Evolutionary conservation across 345 rosid genomes (phyloP).

Genomic region (Dimocarpus longan): DNA sequence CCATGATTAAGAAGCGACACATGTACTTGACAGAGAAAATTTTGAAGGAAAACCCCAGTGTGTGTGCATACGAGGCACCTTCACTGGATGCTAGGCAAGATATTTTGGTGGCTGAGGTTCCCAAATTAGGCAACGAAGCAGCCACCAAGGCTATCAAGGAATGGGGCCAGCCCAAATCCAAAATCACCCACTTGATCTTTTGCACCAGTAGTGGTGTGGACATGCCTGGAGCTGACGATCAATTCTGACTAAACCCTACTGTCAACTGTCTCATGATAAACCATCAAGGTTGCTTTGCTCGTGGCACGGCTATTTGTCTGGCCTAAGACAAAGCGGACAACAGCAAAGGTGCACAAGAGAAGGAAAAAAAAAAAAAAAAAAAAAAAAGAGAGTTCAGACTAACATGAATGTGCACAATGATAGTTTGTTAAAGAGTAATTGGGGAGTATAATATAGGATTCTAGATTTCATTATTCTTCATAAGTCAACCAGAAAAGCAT

Average conservation of each 20-base stretch:
- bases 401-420: too few species aligned
- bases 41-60: neutral
- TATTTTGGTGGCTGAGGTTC: slow-evolving; percentile 29
- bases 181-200: slow-evolving; percentile 43
- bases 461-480: too few species aligned
- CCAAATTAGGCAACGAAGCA: slow-evolving; percentile 42
- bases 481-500: too few species aligned
- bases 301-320: neutral
- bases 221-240: slow-evolving; percentile 48
- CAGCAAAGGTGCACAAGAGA: too few species aligned
- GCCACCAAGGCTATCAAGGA: slow-evolving; percentile 15
- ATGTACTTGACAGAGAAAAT: slow-evolving; percentile 35
- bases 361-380: too few species aligned
- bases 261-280: slow-evolving; percentile 38
- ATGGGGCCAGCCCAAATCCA: slow-evolving; percentile 37
- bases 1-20: slow-evolving; percentile 34
- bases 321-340: too few species aligned
- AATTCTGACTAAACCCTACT: slow-evolving; percentile 37
- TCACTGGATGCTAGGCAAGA: slow-evolving; percentile 39
- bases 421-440: too few species aligned
- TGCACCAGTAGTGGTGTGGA: slow-evolving; percentile 38
- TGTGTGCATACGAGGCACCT: slow-evolving; percentile 29
- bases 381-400: too few species aligned
- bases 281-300: slow-evolving; percentile 35
- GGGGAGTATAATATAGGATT: too few species aligned